Base-by-base conservation (phyloP, 1,284 basidiomycete species). In the Rhizoctonia solani region DNA sequence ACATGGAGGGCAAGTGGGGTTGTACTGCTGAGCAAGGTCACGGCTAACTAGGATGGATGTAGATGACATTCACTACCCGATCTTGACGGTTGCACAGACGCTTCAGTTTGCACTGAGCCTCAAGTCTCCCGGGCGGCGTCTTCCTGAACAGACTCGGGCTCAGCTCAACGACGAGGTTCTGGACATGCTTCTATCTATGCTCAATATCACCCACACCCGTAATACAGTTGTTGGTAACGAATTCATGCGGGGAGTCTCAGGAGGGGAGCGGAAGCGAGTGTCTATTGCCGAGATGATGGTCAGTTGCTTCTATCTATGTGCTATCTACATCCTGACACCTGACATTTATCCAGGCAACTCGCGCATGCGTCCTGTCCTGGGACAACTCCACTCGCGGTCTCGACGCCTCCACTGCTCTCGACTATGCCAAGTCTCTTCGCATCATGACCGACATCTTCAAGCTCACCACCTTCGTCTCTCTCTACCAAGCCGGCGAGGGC, bases 171-270 rank as follows among this genome's bases (percentile, higher is more conserved):
- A 67, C 75, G 76, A 8, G 76, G 77, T 58, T 76, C 84, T 29
- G 83, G 83, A 0, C 82, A 85, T 87, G 3, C 73, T 89, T 25
- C 79, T 83, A 73, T 87, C 86, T 16, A 81, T 90, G 19, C 88
- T 93, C 72, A 89, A 90, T 5, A 78, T 95, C 59, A 79, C 79
- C 19, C 89, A 90, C 69, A 92, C 89, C 0, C 80, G 81, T 67
- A 79, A 89, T 72, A 94, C 92, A 0, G 83, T 90, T 1, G 89
- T 94, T 23, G 93, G 93, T 2, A 85, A 93, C 76, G 87, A 86
- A 3, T 82, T 83, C 3, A 79, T 93, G 1, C 80, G 90, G 5
- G 93, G 92, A 54, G 85, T 94, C 1, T 87, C 86, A 27, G 93
- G 92, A 25, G 93, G 93, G 50, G 54, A 55, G n/a, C 25, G 30